A percentile compares a stretch with the other conserved stretches of the same genome.
phyloP scores from a whole-genome alignment of 106 monocot species.

The Gastrodia elata region DNA sequence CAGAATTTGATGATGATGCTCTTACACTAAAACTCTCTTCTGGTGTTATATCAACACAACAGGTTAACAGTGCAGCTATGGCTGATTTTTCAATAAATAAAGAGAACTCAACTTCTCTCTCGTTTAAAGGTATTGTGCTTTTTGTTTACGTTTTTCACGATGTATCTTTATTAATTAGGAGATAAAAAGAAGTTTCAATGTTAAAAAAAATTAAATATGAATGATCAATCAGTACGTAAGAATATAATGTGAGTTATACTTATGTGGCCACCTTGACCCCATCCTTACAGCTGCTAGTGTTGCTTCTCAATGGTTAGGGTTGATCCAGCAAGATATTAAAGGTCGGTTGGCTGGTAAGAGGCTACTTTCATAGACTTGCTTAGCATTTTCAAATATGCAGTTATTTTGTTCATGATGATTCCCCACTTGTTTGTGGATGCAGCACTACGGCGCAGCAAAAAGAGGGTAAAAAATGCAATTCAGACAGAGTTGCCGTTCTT shows the following conservation, averaged over 20 bases:
- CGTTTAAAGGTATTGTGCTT: conserved; percentile 48
- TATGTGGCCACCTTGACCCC: background rate
- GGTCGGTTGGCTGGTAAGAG: conserved; percentile 64
- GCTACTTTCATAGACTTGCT: background rate
- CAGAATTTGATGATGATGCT: conserved; percentile 14
- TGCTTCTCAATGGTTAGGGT: conserved; percentile 79
- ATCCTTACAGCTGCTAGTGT: conserved; percentile 49
- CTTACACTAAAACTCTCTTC: conserved; percentile 46
- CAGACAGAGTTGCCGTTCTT: conserved; percentile 65
- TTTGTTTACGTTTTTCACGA: background rate
- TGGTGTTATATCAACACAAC: conserved; percentile 16
- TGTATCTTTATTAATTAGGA: background rate
- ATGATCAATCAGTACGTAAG: background rate
- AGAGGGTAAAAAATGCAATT: conserved; percentile 65
- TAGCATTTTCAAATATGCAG: background rate
- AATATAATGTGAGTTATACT: background rate
- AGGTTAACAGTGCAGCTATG: conserved; percentile 23
- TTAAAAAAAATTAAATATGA: background rate
- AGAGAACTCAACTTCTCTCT: conserved; percentile 37
- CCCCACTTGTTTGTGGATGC: conserved; percentile 5
- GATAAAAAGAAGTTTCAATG: background rate
- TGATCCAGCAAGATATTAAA: conserved; percentile 69
- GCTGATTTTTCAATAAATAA: conserved; percentile 28
- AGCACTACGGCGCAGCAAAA: conserved; percentile 75
- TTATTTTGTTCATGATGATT: background rate